These are phyloP conservation scores for Aspergillus sp. DNA, from an alignment of 2,329 filamentous ascomycete genomes.

Conservation along the genomic window DNA sequence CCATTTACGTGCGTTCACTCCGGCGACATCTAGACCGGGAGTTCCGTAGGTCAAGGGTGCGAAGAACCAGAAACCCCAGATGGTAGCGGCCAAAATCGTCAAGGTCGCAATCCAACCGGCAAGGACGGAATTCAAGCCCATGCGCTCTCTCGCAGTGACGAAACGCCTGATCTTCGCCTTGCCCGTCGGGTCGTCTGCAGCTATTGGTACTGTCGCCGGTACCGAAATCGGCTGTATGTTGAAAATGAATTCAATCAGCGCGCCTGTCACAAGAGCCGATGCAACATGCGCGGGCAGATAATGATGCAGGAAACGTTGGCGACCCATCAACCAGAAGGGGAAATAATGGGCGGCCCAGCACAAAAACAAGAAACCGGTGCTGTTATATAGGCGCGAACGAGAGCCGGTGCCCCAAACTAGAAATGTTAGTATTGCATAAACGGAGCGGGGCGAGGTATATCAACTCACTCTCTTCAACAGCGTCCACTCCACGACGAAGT, in stretches of 20 bases:
- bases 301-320: slow-evolving; percentile 96
- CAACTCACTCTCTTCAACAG: slow-evolving; percentile 84
- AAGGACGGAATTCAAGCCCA: slow-evolving; percentile 74
- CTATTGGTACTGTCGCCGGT: slow-evolving; percentile 49
- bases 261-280: slow-evolving; percentile 83
- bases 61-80: slow-evolving; percentile 89
- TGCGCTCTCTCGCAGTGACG: slow-evolving; percentile 76
- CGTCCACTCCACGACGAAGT: slow-evolving; percentile 87
- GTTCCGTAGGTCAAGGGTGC: slow-evolving; percentile 93
- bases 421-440: background rate
- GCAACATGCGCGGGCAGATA: slow-evolving; percentile 94
- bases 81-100: slow-evolving; percentile 66
- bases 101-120: slow-evolving; percentile 75
- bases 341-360: slow-evolving; percentile 97
- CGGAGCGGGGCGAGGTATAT: background rate
- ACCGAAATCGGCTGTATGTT: slow-evolving; percentile 69
- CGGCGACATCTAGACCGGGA: slow-evolving; percentile 76
- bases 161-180: slow-evolving; percentile 53
- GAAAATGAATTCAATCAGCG: slow-evolving; percentile 93
- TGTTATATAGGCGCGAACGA: slow-evolving; percentile 93
- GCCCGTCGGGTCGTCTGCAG: slow-evolving; percentile 37
- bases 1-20: slow-evolving; percentile 87
- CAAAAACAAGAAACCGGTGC: slow-evolving; percentile 97
- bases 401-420: slow-evolving; percentile 63
- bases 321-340: slow-evolving; percentile 97